Conservation (phyloP, 1,139 yeast species). For the Hemisphaericaspora lyxosophila region DNA sequence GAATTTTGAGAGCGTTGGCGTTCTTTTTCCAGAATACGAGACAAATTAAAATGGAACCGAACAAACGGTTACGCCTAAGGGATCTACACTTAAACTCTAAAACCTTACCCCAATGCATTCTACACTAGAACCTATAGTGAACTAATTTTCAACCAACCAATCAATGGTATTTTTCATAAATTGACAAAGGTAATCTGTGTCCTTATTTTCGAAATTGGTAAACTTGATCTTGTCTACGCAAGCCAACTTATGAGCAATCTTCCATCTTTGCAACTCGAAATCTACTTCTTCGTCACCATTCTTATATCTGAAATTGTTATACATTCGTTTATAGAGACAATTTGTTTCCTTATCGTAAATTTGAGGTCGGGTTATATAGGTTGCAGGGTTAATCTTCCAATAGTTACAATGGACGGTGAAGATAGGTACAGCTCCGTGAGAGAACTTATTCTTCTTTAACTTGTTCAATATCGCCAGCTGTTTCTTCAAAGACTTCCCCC, state of each 20-base stretch:
- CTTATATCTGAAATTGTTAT: background rate
- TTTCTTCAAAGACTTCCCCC: constrained; percentile 7
- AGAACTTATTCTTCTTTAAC: constrained; percentile 17
- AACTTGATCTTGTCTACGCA: constrained; percentile 24
- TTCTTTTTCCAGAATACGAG: no score
- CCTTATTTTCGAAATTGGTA: constrained; percentile 19
- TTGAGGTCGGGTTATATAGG: constrained; percentile 17
- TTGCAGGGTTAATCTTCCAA: constrained; percentile 36
- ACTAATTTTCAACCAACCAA: no score
- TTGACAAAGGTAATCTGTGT: constrained; percentile 17
- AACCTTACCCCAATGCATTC: no score
- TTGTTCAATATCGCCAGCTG: constrained; percentile 21
- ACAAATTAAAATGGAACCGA: no score
- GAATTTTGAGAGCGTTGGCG: no score
- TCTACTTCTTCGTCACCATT: constrained; percentile 15
- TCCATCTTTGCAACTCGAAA: constrained; percentile 31
- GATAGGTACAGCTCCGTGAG: constrained; percentile 17
- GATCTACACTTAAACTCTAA: no score
- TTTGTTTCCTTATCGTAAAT: constrained; percentile 1
- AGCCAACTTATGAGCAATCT: constrained; percentile 19
- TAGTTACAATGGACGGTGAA: constrained; percentile 37
- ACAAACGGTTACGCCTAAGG: no score
- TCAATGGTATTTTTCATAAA: constrained; percentile 23
- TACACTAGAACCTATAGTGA: no score
- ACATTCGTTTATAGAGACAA: constrained; percentile 2